phyloP scores from a whole-genome alignment of 78 protist genomes.

The Speleostelium caveatum region DNA sequence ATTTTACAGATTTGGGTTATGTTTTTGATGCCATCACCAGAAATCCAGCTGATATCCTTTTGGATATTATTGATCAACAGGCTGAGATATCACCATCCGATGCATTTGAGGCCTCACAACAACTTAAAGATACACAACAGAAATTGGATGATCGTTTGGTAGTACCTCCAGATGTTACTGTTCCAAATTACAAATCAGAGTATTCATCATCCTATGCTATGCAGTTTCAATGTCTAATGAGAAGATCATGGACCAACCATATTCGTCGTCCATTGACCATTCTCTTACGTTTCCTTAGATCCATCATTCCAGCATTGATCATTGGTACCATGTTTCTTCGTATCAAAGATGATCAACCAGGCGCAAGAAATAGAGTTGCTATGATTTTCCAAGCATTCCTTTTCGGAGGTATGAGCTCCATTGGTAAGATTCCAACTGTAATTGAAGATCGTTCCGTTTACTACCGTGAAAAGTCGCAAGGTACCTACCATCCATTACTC shows the following conservation, averaged over 20 bases:
- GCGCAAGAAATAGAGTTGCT: constrained; percentile 53
- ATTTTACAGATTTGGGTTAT: constrained; percentile 36
- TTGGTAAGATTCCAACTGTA: constrained; percentile 53
- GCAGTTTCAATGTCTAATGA: constrained; percentile 7
- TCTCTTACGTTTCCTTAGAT: constrained; percentile 50
- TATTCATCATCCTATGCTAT: constrained; percentile 14
- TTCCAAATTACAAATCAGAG: constrained; percentile 25
- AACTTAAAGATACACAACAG: background rate
- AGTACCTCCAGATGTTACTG: constrained; percentile 8
- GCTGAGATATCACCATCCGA: background rate
- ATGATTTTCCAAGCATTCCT: constrained; percentile 50
- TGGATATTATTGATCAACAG: constrained; percentile 49
- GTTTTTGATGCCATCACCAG: background rate
- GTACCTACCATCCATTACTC: constrained; percentile 55
- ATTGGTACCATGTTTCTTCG: constrained; percentile 60
- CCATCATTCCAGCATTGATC: constrained; percentile 45
- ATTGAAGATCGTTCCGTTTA: constrained; percentile 64
- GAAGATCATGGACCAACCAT: constrained; percentile 61
- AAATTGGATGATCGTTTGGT: background rate
- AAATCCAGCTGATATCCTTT: constrained; percentile 65
- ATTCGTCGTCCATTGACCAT: constrained; percentile 63
- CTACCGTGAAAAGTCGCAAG: constrained; percentile 42
- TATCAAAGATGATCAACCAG: constrained; percentile 39
- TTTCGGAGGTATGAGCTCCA: constrained; percentile 68
- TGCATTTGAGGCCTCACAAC: constrained; percentile 2